Conservation (phyloP, 495 filamentous ascomycete species). For the Jackrogersella minutella region DNA sequence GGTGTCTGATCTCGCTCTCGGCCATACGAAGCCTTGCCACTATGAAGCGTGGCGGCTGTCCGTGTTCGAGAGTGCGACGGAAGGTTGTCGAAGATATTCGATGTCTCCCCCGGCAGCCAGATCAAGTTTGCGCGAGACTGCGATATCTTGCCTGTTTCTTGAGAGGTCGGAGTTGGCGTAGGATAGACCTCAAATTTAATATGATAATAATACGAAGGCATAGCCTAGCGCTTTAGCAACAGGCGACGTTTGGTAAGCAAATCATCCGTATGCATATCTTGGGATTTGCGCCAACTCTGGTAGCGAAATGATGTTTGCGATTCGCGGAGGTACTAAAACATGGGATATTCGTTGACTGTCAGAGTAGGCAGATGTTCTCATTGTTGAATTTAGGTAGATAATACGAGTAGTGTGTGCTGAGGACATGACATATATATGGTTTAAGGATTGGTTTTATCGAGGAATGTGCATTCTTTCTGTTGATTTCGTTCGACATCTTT, state of each 20-base stretch:
- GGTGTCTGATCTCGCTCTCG: conserved; percentile 6
- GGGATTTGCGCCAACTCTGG: conserved; percentile 11
- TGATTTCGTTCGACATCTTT: conserved; percentile 13
- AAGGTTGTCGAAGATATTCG: conserved; percentile 56
- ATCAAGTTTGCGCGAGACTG: conserved; percentile 22
- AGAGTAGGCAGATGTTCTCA: conserved; percentile 13
- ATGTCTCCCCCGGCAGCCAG: conserved; percentile 50
- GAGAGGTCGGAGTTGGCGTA: conserved; percentile 48
- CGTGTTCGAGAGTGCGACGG: conserved; percentile 50
- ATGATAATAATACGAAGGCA: conserved; percentile 92
- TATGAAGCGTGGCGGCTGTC: background rate
- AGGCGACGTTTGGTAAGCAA: background rate
- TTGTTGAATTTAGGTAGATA: conserved; percentile 7
- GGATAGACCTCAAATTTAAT: conserved; percentile 84
- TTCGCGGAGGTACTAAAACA: conserved; percentile 1
- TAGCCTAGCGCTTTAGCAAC: conserved; percentile 41
- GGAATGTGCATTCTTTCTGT: conserved; percentile 14
- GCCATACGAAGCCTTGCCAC: conserved; percentile 5
- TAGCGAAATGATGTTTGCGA: conserved; percentile 15
- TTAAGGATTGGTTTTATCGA: background rate
- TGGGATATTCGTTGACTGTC: conserved; percentile 3
- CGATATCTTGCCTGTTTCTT: conserved; percentile 8
- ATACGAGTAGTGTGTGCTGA: background rate
- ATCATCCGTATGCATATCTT: conserved; percentile 32
- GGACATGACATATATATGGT: background rate